Percentiles rank a stretch among this genome's conserved stretches.
These are phyloP conservation scores for Suillus bovinus DNA, from an alignment of 768 basidiomycete species.

Conservation along the genomic window DNA sequence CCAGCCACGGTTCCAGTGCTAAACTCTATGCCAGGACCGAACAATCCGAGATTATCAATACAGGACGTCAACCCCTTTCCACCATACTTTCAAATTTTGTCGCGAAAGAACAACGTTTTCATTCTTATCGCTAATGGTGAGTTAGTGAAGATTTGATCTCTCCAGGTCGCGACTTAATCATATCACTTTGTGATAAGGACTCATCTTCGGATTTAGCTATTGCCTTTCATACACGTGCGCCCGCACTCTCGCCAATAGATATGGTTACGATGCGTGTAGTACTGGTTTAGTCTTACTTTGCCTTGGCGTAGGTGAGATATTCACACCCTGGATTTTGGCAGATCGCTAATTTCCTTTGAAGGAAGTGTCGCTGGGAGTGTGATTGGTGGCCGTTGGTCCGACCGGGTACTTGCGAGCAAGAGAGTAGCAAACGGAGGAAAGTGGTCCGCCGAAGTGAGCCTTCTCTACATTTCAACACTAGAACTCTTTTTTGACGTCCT, in stretches of 20 bases:
- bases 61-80: conserved; percentile 75
- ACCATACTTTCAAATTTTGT: conserved; percentile 58
- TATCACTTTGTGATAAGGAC: conserved; percentile 39
- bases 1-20: no score
- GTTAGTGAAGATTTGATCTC: background rate
- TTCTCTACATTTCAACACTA: background rate
- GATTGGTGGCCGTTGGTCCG: conserved; percentile 59
- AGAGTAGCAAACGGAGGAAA: conserved; percentile 47
- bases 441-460: conserved; percentile 62
- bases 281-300: conserved; percentile 78
- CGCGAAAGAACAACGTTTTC: conserved; percentile 63
- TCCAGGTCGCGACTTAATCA: conserved; percentile 19
- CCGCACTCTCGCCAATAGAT: conserved; percentile 61
- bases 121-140: conserved; percentile 45
- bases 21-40: no score
- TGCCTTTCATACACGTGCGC: conserved; percentile 73
- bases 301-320: conserved; percentile 60
- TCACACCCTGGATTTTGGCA: background rate
- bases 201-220: conserved; percentile 72
- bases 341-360: conserved; percentile 6
- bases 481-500: background rate
- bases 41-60: conserved; percentile 58
- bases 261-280: conserved; percentile 65
- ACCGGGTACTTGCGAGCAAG: conserved; percentile 44
- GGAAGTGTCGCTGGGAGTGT: conserved; percentile 56